These are phyloP conservation scores for Linum tenue DNA, from an alignment of 345 rosid genomes.

Conservation along the genomic window DNA sequence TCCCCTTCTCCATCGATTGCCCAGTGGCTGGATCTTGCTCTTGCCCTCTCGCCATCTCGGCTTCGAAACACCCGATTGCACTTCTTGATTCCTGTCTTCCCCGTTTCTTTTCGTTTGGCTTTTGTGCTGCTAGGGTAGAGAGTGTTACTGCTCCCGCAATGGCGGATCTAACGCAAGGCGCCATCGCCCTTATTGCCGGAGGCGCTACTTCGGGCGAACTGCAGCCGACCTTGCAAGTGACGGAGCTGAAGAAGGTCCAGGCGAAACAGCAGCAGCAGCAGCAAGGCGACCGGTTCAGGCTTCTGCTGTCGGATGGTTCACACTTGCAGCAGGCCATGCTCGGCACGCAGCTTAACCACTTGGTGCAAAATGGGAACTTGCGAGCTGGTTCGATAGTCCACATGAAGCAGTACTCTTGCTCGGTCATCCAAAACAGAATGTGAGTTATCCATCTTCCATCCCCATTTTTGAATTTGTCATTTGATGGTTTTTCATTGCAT, in stretches of 20 bases:
- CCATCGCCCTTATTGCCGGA: constrained; percentile 40
- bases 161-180: constrained; percentile 49
- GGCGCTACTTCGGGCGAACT: constrained; percentile 38
- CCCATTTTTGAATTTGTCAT: background rate
- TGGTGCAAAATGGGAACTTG: constrained; percentile 40
- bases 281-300: constrained; percentile 38
- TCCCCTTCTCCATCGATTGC: background rate
- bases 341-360: constrained; percentile 40
- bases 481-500: background rate
- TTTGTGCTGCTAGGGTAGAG: background rate
- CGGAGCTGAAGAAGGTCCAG: constrained; percentile 53
- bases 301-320: constrained; percentile 61
- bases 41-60: background rate
- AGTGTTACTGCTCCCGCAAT: constrained; percentile 19
- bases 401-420: constrained; percentile 48
- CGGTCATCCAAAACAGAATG: constrained; percentile 57
- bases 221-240: constrained; percentile 63
- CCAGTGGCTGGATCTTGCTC: background rate
- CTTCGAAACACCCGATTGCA: background rate
- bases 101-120: too few relatives aligned
- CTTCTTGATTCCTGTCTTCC: background rate
- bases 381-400: constrained; percentile 55
- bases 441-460: constrained; percentile 12
- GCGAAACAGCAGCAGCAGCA: constrained; percentile 37
- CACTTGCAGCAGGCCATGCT: constrained; percentile 62